phyloP scores from a whole-genome alignment of 2,329 filamentous ascomycete species.

The Epichloe bromicola region DNA sequence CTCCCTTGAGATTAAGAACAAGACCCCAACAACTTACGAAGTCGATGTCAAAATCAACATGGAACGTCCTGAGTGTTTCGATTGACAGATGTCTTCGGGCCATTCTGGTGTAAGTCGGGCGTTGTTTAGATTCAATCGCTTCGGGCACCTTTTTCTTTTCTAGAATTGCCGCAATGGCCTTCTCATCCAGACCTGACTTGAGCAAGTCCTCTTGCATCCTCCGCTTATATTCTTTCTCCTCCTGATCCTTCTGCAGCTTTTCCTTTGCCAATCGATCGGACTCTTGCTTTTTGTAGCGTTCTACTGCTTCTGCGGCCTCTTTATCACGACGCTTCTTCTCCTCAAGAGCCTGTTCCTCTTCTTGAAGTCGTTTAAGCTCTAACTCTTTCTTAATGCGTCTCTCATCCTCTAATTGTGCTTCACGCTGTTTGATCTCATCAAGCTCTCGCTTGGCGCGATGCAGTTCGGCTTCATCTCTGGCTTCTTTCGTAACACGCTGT shows the following conservation, averaged over 20 bases:
- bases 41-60: constrained; percentile 46
- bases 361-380: constrained; percentile 33
- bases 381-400: constrained; percentile 39
- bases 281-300: constrained; percentile 37
- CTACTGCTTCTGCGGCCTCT: constrained; percentile 34
- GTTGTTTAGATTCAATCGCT: constrained; percentile 16
- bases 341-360: constrained; percentile 30
- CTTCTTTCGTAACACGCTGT: constrained; percentile 25
- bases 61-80: constrained; percentile 43
- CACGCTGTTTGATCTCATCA: constrained; percentile 30
- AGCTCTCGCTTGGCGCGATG: constrained; percentile 35
- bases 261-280: constrained; percentile 33
- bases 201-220: constrained; percentile 45
- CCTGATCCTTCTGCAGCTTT: constrained; percentile 32
- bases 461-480: constrained; percentile 35
- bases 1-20: no score
- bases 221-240: constrained; percentile 40
- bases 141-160: constrained; percentile 38
- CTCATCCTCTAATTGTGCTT: constrained; percentile 35
- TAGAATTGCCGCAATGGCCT: constrained; percentile 44
- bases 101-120: constrained; percentile 52
- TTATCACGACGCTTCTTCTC: constrained; percentile 31
- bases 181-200: constrained; percentile 45
- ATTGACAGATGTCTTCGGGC: constrained; percentile 46
- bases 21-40: constrained; percentile 26